Base-by-base conservation (phyloP, 2,329 filamentous ascomycete genomes). In the Hortaea sp. region DNA sequence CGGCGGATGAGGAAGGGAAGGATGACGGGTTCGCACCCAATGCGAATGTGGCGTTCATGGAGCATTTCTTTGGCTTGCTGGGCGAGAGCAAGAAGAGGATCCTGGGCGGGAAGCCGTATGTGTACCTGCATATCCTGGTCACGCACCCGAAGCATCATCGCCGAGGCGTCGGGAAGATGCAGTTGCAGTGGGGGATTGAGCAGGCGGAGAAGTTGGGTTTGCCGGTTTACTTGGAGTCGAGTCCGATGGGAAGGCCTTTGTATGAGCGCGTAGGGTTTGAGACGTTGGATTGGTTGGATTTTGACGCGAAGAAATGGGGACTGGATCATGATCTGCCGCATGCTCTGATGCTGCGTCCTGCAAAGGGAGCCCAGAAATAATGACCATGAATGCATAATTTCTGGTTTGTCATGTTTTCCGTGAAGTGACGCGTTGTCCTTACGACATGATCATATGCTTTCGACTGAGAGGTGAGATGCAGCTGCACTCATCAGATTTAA, bases 111-210 rank as follows among this genome's bases (percentile, higher is more conserved):
- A 49, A 55, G 49, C 53, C 62, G 27, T 53, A 61, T 40, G 41
- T 51, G 10, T 28, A 32, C 5, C 50, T 63, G 30, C 54, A 58
- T 10, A 50, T 63, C 6, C 49, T 68, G 11, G 57, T 49, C 1
- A 69, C 67, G 28, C 60, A 66, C 48, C 67, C 68, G 0, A 60
- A 62, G 1, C 62, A 71, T 29, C 66, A 67, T 12, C 51, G 66
- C 2, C 61, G 61, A 31, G 70, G 70, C 0, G 65, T 68, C 4
- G 70, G 61, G 0, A 58, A 43, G 2, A 49, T 67, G 49, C 49
- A 66, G 28, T 32, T 72, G 49, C 50, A 66, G 12, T 66, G 63
- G 63, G 70, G 68, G 0, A 31, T 67, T 9, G 49, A 62, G 29
- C 59, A 64, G 44, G 69, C 68, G 30, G 69, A 72, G 52, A 49